These are phyloP conservation scores for cucumber (Cucumis sativus) DNA, from an alignment of 306 rosid genomes.

Conservation along the genomic window Cucumber_9930_V3 NC_026657.2:39930501-39931000, in stretches of 20 bases:
- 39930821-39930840: neutral
- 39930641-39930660: neutral
- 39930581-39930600: neutral
- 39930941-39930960: neutral
- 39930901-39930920: neutral
- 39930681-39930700: neutral
- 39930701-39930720: neutral
- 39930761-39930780: neutral
- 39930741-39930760: neutral
- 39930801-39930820: neutral
- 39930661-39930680: neutral
- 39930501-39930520: too few relatives aligned
- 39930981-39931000: neutral
- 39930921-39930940: neutral
- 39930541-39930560: neutral
- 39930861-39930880: neutral
- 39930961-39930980: neutral
- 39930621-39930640: neutral
- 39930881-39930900: neutral
- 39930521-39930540: too few relatives aligned
- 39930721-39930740: neutral
- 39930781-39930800: neutral
- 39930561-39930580: neutral
- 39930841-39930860: neutral
- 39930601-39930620: neutral